phyloP scores from a whole-genome alignment of 495 filamentous ascomycete species.

The Aspergillus campestris region DNA sequence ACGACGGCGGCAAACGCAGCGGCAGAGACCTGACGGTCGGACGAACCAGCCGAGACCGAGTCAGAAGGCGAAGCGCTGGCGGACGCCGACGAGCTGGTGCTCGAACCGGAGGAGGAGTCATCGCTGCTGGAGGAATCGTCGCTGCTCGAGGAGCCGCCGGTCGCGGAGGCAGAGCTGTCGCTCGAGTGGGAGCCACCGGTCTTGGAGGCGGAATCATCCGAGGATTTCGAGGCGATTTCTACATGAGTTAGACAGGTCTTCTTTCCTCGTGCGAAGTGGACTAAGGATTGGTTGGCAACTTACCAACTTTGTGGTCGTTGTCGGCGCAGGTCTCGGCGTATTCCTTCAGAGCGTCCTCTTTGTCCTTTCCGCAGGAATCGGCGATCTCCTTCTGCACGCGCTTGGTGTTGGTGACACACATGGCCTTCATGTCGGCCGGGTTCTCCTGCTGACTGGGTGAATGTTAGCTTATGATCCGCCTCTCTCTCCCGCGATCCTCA shows the following conservation, averaged over 20 bases:
- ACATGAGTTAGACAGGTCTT: neutral
- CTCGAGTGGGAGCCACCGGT: slow-evolving; percentile 10
- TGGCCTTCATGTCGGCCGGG: slow-evolving; percentile 22
- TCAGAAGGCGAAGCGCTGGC: slow-evolving; percentile 8
- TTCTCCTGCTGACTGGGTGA: slow-evolving; percentile 14
- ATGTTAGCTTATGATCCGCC: slow-evolving; percentile 11
- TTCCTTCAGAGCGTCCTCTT: slow-evolving; percentile 22
- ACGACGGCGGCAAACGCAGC: slow-evolving; percentile 31
- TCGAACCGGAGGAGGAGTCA: slow-evolving; percentile 5
- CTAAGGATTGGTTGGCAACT: slow-evolving; percentile 1
- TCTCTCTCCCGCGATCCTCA: neutral
- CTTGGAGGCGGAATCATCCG: slow-evolving; percentile 10
- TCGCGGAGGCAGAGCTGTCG: slow-evolving; percentile 14
- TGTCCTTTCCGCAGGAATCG: slow-evolving; percentile 20
- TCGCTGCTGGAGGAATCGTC: slow-evolving; percentile 7
- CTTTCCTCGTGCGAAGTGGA: no score
- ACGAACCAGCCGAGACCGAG: slow-evolving; percentile 13
- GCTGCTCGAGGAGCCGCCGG: slow-evolving; percentile 7
- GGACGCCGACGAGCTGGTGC: slow-evolving; percentile 1
- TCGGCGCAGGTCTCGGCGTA: slow-evolving; percentile 23
- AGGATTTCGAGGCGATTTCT: slow-evolving; percentile 3
- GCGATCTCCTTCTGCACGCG: slow-evolving; percentile 22
- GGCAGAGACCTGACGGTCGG: slow-evolving; percentile 25
- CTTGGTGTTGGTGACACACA: slow-evolving; percentile 23
- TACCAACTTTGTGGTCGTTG: slow-evolving; percentile 30